Conservation (phyloP, 208 protist species). For the Trypanosoma lewisi region DNA sequence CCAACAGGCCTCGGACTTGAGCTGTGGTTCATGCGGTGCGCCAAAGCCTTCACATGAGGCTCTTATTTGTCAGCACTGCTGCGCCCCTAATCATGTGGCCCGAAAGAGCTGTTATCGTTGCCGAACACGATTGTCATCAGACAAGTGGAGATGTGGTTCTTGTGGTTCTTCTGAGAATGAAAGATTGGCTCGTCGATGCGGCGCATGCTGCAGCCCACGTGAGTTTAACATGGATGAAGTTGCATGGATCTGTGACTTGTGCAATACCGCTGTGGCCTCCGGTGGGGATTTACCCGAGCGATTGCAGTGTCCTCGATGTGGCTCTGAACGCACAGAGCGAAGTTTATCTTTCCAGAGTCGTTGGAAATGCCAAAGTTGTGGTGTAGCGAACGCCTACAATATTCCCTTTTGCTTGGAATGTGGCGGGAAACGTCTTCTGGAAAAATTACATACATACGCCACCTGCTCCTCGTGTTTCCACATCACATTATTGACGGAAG, state of each 20-base stretch:
- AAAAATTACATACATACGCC: constrained; percentile 32
- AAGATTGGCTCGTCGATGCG: constrained; percentile 37
- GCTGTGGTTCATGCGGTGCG: constrained; percentile 30
- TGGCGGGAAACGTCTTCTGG: constrained; percentile 38
- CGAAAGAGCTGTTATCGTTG: constrained; percentile 71
- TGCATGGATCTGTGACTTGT: constrained; percentile 83
- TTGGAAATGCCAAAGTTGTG: constrained; percentile 63
- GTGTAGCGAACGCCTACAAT: constrained; percentile 36
- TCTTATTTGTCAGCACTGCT: constrained; percentile 49
- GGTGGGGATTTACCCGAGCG: constrained; percentile 54
- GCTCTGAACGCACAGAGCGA: constrained; percentile 21
- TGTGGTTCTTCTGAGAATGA: constrained; percentile 36
- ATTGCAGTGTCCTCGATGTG: constrained; percentile 57
- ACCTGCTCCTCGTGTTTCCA: constrained; percentile 61
- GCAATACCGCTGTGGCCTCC: constrained; percentile 52
- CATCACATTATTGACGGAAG: constrained; percentile 39
- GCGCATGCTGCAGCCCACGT: constrained; percentile 35
- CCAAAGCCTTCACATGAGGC: constrained; percentile 8
- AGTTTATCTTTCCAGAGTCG: constrained; percentile 46
- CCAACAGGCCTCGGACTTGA: constrained; percentile 5
- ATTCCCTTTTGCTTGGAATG: constrained; percentile 51
- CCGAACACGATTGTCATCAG: constrained; percentile 38
- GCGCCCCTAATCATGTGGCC: constrained; percentile 40
- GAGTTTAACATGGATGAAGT: constrained; percentile 46
- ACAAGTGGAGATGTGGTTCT: constrained; percentile 49